phyloP scores from a whole-genome alignment of 2,329 filamentous ascomycete genomes.

The Penicillium occitanis region DNA sequence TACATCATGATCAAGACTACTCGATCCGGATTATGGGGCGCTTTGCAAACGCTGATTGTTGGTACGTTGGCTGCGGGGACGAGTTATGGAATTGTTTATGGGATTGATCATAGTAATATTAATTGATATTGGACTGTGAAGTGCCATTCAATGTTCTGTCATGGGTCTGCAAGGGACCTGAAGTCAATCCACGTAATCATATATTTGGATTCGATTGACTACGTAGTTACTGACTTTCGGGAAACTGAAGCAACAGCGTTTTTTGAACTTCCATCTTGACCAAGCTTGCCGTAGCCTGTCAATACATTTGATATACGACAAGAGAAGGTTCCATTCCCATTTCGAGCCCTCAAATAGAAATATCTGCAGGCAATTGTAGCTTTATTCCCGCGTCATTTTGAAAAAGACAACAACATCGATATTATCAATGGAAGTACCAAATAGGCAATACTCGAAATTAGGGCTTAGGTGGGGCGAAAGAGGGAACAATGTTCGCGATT shows the following conservation, averaged over 20 bases:
- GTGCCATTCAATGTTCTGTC: not conserved
- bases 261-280: not conserved
- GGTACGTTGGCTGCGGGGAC: conserved; percentile 38
- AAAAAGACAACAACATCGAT: no score
- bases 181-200: not conserved
- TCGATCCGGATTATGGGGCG: conserved; percentile 28
- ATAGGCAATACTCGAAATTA: not conserved
- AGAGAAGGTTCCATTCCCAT: not conserved
- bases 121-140: not conserved
- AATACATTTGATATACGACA: no score
- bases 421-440: not conserved
- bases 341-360: not conserved
- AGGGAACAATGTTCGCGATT: not conserved
- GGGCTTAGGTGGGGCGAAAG: not conserved
- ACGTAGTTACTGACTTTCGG: not conserved
- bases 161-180: not conserved
- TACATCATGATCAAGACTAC: conserved; percentile 30
- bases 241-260: not conserved
- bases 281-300: no score
- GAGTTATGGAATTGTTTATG: conserved; percentile 39
- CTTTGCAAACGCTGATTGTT: conserved; percentile 37
- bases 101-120: conserved; percentile 23
- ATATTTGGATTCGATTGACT: not conserved
- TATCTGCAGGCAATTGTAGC: no score
- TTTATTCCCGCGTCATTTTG: no score